phyloP scores from a whole-genome alignment of 2,329 filamentous ascomycete genomes.

The Dothideomycetidae sp. region DNA sequence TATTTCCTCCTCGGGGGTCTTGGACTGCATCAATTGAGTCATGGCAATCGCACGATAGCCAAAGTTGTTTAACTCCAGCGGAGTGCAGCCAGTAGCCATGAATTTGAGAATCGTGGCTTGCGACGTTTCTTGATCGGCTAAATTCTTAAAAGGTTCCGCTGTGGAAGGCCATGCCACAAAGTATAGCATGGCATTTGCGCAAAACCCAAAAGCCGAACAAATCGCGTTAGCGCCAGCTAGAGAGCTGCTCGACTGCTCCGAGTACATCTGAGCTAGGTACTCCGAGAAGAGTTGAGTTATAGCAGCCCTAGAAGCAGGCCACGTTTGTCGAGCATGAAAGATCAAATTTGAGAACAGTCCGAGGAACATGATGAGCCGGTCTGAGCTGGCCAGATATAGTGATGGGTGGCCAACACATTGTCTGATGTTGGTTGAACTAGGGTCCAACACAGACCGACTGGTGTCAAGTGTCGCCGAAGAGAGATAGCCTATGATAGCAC shows the following conservation, averaged over 20 bases:
- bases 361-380: neutral
- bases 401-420: too few relatives aligned
- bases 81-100: conserved; percentile 41
- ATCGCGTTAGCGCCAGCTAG: too few relatives aligned
- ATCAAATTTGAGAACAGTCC: conserved; percentile 23
- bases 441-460: neutral
- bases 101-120: conserved; percentile 42
- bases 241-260: too few relatives aligned
- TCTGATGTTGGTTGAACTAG: neutral
- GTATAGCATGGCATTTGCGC: conserved; percentile 36
- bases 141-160: conserved; percentile 35
- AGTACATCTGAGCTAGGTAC: too few relatives aligned
- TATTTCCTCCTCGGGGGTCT: conserved; percentile 40
- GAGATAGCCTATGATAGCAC: neutral
- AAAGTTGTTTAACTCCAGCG: conserved; percentile 40
- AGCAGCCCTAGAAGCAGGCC: conserved; percentile 29
- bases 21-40: conserved; percentile 44
- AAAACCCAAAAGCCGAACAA: conserved; percentile 12
- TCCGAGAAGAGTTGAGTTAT: conserved; percentile 11
- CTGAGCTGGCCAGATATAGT: neutral
- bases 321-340: conserved; percentile 36
- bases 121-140: conserved; percentile 38
- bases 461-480: neutral
- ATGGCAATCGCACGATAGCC: conserved; percentile 43
- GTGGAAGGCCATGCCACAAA: conserved; percentile 35